phyloP scores from a whole-genome alignment of 345 rosid genomes.

The Chamaenerion angustifolium region DNA sequence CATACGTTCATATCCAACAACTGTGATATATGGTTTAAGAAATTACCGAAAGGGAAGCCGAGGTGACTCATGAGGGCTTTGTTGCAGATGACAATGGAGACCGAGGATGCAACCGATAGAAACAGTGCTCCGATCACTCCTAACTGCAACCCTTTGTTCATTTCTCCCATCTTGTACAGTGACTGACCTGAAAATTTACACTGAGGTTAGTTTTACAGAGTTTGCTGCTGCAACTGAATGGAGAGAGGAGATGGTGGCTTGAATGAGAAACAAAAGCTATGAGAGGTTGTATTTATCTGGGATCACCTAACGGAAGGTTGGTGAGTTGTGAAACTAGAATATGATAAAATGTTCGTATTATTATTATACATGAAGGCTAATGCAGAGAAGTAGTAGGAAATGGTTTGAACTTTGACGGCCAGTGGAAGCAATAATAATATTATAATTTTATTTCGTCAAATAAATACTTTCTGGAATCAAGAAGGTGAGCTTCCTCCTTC shows the following conservation, averaged over 20 bases:
- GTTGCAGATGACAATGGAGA: conserved; percentile 96
- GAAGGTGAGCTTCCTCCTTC: no score
- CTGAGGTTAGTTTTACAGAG: no score
- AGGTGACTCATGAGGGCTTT: conserved; percentile 98
- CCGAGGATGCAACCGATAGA: conserved; percentile 92
- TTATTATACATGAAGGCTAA: no score
- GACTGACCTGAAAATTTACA: no score
- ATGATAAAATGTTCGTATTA: neutral
- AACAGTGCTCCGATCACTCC: conserved; percentile 89
- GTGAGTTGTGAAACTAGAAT: neutral
- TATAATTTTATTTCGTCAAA: no score
- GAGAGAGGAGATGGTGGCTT: neutral
- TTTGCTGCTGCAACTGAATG: no score
- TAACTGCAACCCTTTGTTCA: conserved; percentile 57
- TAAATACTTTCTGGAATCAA: no score
- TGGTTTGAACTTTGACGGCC: neutral
- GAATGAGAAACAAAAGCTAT: neutral
- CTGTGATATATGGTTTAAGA: no score
- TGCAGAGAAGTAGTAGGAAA: no score
- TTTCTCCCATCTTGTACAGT: conserved; percentile 55
- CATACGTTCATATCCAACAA: no score
- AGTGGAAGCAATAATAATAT: conserved; percentile 7
- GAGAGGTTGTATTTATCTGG: conserved; percentile 1
- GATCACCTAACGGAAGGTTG: neutral
- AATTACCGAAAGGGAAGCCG: conserved; percentile 93